Evolutionary conservation across 2,329 filamentous ascomycete genomes (phyloP).

Genomic region (Fusarium graminum): DNA sequence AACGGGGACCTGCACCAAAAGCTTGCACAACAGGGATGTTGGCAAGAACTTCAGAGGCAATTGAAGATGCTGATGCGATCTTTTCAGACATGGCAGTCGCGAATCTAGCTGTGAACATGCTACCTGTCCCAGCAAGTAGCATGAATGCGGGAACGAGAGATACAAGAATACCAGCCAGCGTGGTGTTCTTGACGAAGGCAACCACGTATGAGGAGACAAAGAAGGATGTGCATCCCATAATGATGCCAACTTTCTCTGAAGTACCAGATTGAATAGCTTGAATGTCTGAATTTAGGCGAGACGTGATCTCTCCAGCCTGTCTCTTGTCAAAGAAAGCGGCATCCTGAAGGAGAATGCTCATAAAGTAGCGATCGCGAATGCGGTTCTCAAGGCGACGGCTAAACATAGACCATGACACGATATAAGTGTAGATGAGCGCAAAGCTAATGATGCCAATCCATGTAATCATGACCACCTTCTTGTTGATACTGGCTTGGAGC

Average conservation of each 20-base stretch:
- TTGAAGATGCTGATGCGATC: constrained; percentile 69
- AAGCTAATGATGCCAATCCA: constrained; percentile 75
- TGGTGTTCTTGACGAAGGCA: constrained; percentile 73
- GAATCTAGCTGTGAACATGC: constrained; percentile 67
- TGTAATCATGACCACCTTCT: constrained; percentile 71
- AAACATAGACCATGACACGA: constrained; percentile 73
- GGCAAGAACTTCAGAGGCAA: constrained; percentile 72
- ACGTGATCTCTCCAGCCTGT: constrained; percentile 72
- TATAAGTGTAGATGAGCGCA: constrained; percentile 72
- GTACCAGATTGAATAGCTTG: constrained; percentile 76
- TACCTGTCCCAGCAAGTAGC: constrained; percentile 68
- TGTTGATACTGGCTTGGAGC: constrained; percentile 62
- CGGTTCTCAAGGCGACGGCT: constrained; percentile 74
- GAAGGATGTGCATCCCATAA: constrained; percentile 72
- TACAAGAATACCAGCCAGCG: constrained; percentile 73
- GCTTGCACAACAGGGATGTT: constrained; percentile 73
- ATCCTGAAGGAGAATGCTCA: constrained; percentile 70
- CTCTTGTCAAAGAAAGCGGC: constrained; percentile 73
- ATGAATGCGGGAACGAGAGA: constrained; percentile 74
- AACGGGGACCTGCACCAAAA: constrained; percentile 69
- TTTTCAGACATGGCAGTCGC: constrained; percentile 63
- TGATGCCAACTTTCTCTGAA: constrained; percentile 77
- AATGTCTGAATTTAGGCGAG: constrained; percentile 74
- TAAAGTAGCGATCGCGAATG: constrained; percentile 71
- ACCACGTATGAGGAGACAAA: constrained; percentile 76